Conservation (phyloP, 306 rosid genomes). For the Abrus precatorius region DNA sequence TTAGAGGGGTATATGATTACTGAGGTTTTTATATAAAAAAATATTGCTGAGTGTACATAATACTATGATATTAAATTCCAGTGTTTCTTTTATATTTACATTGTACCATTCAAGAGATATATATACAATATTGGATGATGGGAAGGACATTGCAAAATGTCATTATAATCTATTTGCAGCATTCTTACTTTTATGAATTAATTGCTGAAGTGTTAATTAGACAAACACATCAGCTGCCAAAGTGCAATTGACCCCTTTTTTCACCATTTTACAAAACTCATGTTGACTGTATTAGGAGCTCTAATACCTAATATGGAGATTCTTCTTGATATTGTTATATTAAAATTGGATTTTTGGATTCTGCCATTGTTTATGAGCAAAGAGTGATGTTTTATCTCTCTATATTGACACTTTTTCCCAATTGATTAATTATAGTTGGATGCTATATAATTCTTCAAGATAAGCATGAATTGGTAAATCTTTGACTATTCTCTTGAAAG, state of each 20-base stretch:
- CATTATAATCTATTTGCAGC: constrained; percentile 14
- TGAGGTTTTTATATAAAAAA: neutral
- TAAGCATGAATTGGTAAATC: neutral
- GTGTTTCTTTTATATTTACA: neutral
- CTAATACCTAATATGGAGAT: constrained; percentile 10
- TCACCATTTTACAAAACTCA: constrained; percentile 8
- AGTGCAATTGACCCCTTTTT: constrained; percentile 3
- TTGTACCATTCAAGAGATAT: neutral
- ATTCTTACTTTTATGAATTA: constrained; percentile 20
- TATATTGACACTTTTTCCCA: constrained; percentile 24
- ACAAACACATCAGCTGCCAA: constrained; percentile 3
- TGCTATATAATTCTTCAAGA: constrained; percentile 33
- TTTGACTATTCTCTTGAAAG: constrained; percentile 7
- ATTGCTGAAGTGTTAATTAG: neutral
- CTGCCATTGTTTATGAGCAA: constrained; percentile 21
- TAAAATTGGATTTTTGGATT: constrained; percentile 17
- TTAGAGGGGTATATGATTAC: constrained; percentile 21
- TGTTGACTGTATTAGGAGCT: constrained; percentile 11
- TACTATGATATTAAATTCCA: constrained; percentile 5
- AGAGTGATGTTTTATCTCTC: constrained; percentile 23
- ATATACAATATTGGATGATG: constrained; percentile 15
- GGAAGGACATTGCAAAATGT: constrained; percentile 16
- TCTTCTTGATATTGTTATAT: constrained; percentile 10
- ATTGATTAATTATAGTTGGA: neutral
- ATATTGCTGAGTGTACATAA: constrained; percentile 3